Conservation (phyloP, 306 rosid species). For the Rosa lucieae region DNA sequence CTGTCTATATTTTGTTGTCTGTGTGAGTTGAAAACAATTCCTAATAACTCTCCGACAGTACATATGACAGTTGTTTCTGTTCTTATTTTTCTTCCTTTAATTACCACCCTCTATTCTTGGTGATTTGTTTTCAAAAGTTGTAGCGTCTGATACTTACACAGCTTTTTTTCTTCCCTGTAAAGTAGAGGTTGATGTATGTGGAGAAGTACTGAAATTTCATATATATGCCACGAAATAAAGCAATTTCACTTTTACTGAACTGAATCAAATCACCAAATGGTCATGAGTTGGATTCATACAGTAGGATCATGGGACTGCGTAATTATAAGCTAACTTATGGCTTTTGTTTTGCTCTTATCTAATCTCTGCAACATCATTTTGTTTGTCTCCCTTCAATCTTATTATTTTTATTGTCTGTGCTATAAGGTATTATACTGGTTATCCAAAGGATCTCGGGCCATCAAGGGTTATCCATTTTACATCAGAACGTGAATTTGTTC, state of each 20-base stretch:
- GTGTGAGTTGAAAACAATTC: not conserved
- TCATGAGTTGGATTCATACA: not conserved
- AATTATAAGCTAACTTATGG: not conserved
- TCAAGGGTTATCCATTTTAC: slow-evolving; percentile 81
- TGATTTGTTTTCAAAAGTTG: not conserved
- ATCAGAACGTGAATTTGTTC: slow-evolving; percentile 87
- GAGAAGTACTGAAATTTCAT: not conserved
- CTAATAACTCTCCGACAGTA: not conserved
- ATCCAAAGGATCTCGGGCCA: slow-evolving; percentile 87
- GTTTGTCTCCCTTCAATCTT: not conserved
- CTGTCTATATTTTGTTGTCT: not conserved
- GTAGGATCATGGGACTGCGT: not conserved
- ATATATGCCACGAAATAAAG: not conserved
- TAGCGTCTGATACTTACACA: not conserved
- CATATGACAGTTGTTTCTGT: not conserved
- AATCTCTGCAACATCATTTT: not conserved
- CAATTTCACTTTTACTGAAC: not conserved
- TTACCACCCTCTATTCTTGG: not conserved
- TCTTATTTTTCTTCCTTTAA: not conserved
- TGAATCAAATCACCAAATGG: not conserved
- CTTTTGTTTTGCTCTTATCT: not conserved
- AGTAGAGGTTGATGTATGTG: not conserved
- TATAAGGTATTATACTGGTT: slow-evolving; percentile 77
- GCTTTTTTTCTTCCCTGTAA: not conserved
- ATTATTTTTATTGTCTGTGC: slow-evolving; percentile 2